Conservation (phyloP, 1,284 basidiomycete species). For the Melampsora larici-populina region DNA sequence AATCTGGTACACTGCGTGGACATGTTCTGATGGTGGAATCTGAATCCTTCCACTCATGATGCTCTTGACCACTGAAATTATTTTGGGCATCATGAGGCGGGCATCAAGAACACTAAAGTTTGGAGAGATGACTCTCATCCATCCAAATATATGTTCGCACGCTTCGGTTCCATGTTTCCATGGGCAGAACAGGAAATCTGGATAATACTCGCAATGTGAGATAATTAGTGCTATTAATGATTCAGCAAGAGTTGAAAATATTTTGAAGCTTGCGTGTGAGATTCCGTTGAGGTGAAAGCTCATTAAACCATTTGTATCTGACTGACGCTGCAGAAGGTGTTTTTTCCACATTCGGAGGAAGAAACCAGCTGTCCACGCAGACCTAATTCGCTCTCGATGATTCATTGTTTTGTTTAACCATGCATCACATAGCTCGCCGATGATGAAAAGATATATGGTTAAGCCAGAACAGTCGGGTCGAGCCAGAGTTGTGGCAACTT, state of each 20-base stretch:
- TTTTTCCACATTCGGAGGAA: too few species aligned
- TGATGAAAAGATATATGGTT: too few species aligned
- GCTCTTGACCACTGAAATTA: too few species aligned
- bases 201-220: slow-evolving; percentile 4
- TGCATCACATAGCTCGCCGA: too few species aligned
- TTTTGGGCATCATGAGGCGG: too few species aligned
- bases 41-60: slow-evolving; percentile 16
- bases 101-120: slow-evolving; percentile 21
- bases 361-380: too few species aligned
- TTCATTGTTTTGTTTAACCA: too few species aligned
- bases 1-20: too few species aligned
- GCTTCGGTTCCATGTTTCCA: slow-evolving; percentile 31
- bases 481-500: too few species aligned
- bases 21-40: slow-evolving; percentile 25
- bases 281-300: neutral
- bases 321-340: neutral
- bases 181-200: neutral
- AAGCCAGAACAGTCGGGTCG: too few species aligned
- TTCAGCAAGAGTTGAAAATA: slow-evolving; percentile 10
- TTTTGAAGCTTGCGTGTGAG: slow-evolving; percentile 11
- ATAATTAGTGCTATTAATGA: slow-evolving; percentile 20
- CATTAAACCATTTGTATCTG: neutral
- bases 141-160: too few species aligned
- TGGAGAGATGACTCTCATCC: slow-evolving; percentile 13
- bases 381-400: too few species aligned